Evolutionary conservation across 352 stramenopile species (phyloP).

Genomic region (Peronospora tabacina): DNA sequence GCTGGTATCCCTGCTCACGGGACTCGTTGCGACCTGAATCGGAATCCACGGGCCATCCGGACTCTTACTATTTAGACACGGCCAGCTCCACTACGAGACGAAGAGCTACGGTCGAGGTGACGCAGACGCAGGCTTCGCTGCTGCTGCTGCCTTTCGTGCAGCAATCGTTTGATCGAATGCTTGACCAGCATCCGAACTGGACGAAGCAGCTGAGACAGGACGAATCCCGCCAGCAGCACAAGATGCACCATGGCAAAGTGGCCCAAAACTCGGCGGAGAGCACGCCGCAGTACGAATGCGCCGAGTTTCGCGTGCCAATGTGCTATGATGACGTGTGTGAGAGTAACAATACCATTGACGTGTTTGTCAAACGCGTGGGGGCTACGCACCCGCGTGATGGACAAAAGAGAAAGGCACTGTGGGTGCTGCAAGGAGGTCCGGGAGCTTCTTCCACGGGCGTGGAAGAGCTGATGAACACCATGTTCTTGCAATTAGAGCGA

Average conservation of each 20-base stretch:
- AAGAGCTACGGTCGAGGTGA: constrained; percentile 7
- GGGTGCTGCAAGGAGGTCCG: constrained; percentile 63
- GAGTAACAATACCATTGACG: constrained; percentile 42
- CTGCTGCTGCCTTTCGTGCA: constrained; percentile 29
- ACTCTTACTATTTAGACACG: constrained; percentile 39
- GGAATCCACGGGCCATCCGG: constrained; percentile 23
- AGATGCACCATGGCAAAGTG: constrained; percentile 9
- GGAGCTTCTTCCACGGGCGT: constrained; percentile 65
- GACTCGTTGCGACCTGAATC: constrained; percentile 23
- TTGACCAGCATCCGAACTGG: constrained; percentile 21
- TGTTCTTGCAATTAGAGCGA: constrained; percentile 44
- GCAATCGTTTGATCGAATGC: constrained; percentile 35
- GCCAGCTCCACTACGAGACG: constrained; percentile 1
- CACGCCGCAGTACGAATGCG: constrained; percentile 44
- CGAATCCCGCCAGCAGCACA: constrained; percentile 5
- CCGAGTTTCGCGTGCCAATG: constrained; percentile 54
- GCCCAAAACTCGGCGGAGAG: not conserved
- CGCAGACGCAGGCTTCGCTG: not conserved
- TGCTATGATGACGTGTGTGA: constrained; percentile 62
- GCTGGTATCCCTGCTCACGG: constrained; percentile 49
- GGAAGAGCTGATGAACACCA: constrained; percentile 50
- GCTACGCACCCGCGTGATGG: constrained; percentile 9
- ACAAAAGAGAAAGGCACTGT: constrained; percentile 38
- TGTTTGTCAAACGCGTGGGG: constrained; percentile 56
- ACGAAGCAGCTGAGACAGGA: constrained; percentile 10